phyloP scores from a whole-genome alignment of 2,329 filamentous ascomycete genomes.

The Penicillium glabrum region DNA sequence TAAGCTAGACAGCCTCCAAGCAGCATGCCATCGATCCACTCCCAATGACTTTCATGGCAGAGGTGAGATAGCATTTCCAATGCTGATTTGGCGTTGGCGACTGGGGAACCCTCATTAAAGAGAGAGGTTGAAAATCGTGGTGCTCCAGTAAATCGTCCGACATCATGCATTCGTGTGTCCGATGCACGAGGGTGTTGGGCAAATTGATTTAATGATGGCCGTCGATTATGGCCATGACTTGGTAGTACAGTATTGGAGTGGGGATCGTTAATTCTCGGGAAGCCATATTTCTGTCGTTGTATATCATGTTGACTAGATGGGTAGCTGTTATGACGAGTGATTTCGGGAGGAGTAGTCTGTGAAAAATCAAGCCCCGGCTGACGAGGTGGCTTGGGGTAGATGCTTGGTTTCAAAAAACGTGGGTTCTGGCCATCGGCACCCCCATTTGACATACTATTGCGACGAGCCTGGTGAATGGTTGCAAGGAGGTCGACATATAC shows the following conservation, averaged over 20 bases:
- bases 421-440: constrained; percentile 41
- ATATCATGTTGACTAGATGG: constrained; percentile 36
- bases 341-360: constrained; percentile 26
- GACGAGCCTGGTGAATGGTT: constrained; percentile 58
- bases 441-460: constrained; percentile 49
- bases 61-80: constrained; percentile 71
- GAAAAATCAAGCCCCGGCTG: constrained; percentile 55
- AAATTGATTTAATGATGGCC: constrained; percentile 28
- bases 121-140: constrained; percentile 33
- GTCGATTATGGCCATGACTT: constrained; percentile 18
- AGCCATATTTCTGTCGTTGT: constrained; percentile 21
- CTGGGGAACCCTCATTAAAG: constrained; percentile 42
- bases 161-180: constrained; percentile 31
- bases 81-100: constrained; percentile 63
- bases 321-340: constrained; percentile 36
- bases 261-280: constrained; percentile 16
- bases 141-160: constrained; percentile 33
- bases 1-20: constrained; percentile 90
- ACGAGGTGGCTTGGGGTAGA: constrained; percentile 62
- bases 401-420: constrained; percentile 53
- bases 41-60: constrained; percentile 78
- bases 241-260: constrained; percentile 14
- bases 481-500: constrained; percentile 70
- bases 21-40: constrained; percentile 91
- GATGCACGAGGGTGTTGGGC: constrained; percentile 22